phyloP scores from a whole-genome alignment of 257 asterid species.

The Hygrophila difformis region DNA sequence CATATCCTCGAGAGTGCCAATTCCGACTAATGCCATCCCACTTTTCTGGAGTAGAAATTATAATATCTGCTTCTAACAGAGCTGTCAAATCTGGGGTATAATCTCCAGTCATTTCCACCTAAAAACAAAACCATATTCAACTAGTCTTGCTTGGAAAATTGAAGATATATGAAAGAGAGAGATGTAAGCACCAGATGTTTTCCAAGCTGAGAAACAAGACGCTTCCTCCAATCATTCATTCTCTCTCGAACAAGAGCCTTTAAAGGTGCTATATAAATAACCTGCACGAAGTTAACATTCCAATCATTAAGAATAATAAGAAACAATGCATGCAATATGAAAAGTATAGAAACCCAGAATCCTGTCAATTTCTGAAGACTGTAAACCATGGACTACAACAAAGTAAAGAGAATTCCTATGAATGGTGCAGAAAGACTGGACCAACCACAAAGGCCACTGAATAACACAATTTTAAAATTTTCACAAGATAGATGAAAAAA shows the following conservation, averaged over 20 bases:
- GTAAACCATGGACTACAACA: neutral
- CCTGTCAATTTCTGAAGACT: neutral
- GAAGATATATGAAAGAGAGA: conserved; percentile 17
- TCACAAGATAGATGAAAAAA: no score
- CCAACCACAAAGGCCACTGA: conserved; percentile 7
- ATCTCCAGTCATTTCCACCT: conserved; percentile 99
- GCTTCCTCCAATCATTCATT: conserved; percentile 95
- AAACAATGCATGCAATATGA: neutral
- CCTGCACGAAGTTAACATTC: conserved; percentile 39
- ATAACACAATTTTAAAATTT: no score
- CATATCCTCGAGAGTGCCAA: conserved; percentile 93
- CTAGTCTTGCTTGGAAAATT: conserved; percentile 12
- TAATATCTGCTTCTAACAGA: conserved; percentile 80
- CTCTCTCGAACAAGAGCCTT: conserved; percentile 99
- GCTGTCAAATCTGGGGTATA: conserved; percentile 88
- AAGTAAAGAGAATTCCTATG: neutral
- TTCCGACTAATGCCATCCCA: conserved; percentile 99
- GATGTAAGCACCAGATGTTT: conserved; percentile 65
- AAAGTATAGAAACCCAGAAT: conserved; percentile 8
- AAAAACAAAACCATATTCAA: conserved; percentile 25
- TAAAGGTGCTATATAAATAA: conserved; percentile 88
- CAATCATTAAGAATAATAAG: conserved; percentile 10
- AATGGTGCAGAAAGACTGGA: neutral
- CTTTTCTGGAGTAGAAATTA: conserved; percentile 95
- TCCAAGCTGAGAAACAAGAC: conserved; percentile 80